A percentile compares a stretch with the other conserved stretches of the same genome.
phyloP scores from a whole-genome alignment of 352 stramenopile species.

The Pythium biforme region DNA sequence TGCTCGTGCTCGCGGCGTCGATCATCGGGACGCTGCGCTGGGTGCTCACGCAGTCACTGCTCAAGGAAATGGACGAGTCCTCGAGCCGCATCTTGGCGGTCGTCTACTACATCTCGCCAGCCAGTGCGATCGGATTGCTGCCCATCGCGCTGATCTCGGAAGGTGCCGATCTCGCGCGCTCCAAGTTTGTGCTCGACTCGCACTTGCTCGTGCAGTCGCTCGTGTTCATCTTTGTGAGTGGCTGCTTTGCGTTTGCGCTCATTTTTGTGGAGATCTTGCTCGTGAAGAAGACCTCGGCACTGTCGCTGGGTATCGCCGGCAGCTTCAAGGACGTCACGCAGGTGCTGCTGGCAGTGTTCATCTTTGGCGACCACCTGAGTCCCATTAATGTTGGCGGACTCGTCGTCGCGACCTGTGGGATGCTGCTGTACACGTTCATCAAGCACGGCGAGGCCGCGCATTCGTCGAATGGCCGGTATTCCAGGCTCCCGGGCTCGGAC shows the following conservation, averaged over 20 bases:
- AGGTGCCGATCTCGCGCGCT: slow-evolving; percentile 41
- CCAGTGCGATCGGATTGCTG: slow-evolving; percentile 67
- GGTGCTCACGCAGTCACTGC: slow-evolving; percentile 82
- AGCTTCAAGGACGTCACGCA: slow-evolving; percentile 82
- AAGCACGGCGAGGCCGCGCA: slow-evolving; percentile 47
- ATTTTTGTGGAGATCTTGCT: slow-evolving; percentile 83
- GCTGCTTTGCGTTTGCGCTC: slow-evolving; percentile 55
- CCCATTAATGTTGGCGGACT: slow-evolving; percentile 67
- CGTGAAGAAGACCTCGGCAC: slow-evolving; percentile 79
- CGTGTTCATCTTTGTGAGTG: slow-evolving; percentile 66
- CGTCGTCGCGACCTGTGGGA: slow-evolving; percentile 60
- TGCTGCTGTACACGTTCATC: slow-evolving; percentile 74
- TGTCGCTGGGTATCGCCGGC: slow-evolving; percentile 76
- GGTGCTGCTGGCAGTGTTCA: slow-evolving; percentile 70
- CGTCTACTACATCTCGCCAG: slow-evolving; percentile 83
- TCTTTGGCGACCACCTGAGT: slow-evolving; percentile 69
- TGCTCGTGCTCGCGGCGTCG: slow-evolving; percentile 66
- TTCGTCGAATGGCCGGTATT: slow-evolving; percentile 24
- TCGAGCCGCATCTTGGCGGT: slow-evolving; percentile 70
- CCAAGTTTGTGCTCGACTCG: slow-evolving; percentile 55
- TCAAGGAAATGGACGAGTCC: slow-evolving; percentile 59
- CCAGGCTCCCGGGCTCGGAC: slow-evolving; percentile 26
- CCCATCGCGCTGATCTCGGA: slow-evolving; percentile 65
- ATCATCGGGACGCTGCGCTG: slow-evolving; percentile 75
- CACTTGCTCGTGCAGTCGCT: slow-evolving; percentile 49